phyloP scores from a whole-genome alignment of 257 asterid genomes.

The Solanum pimpinellifolium region DNA sequence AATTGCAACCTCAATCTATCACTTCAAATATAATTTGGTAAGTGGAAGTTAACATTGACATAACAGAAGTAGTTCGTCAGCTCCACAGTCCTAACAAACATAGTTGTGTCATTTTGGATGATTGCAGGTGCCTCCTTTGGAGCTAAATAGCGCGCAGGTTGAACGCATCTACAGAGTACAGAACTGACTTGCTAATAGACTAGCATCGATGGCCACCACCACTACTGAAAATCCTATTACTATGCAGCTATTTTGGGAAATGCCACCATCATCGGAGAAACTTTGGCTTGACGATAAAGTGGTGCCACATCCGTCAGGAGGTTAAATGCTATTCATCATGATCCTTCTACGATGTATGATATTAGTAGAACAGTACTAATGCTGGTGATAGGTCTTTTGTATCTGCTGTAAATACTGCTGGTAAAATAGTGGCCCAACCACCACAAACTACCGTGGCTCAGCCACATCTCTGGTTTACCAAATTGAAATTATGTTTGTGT shows the following conservation, averaged over 20 bases:
- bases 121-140: background rate
- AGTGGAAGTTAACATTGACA: background rate
- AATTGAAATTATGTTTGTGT: too few species aligned
- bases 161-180: background rate
- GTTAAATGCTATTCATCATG: background rate
- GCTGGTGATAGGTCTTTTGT: background rate
- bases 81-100: background rate
- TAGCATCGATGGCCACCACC: background rate
- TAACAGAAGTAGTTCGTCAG: background rate
- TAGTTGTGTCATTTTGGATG: background rate
- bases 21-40: background rate
- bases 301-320: background rate
- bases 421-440: background rate
- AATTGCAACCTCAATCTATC: background rate
- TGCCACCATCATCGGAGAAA: background rate
- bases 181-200: background rate
- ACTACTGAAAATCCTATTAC: background rate
- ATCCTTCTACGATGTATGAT: background rate
- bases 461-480: background rate
- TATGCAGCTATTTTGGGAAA: background rate
- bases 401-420: background rate
- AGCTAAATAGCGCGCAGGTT: background rate
- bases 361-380: background rate
- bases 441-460: background rate
- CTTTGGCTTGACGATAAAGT: background rate